Conservation (phyloP, 192 early-diverging fungal genomes). For the Jimgerdemannia lactiflua region DNA sequence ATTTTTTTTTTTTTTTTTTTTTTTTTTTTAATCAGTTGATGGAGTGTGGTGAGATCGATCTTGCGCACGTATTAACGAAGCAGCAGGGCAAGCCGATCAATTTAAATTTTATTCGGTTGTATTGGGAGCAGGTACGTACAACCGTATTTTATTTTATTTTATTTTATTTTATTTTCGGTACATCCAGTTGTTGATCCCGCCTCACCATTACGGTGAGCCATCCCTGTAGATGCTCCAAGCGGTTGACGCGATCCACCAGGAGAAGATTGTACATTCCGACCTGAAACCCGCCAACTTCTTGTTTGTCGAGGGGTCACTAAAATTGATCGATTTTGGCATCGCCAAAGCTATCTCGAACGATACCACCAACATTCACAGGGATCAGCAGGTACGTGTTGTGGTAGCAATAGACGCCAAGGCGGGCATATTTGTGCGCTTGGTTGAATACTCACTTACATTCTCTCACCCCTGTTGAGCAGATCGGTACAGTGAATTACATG, state of each 20-base stretch:
- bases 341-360: constrained; percentile 92
- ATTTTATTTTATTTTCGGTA: background rate
- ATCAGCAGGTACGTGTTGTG: constrained; percentile 57
- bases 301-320: constrained; percentile 78
- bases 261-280: constrained; percentile 90
- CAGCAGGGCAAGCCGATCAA: constrained; percentile 42
- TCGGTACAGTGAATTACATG: constrained; percentile 95
- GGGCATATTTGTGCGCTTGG: too few species aligned
- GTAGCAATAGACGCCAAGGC: too few species aligned
- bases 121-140: constrained; percentile 74
- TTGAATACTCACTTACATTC: background rate
- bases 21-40: constrained; percentile 45
- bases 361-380: constrained; percentile 91
- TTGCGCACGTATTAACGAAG: constrained; percentile 42
- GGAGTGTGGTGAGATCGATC: constrained; percentile 90
- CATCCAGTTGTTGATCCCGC: constrained; percentile 1
- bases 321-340: constrained; percentile 98
- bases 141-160: background rate
- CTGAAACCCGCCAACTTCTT: constrained; percentile 97
- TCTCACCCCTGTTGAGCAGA: background rate
- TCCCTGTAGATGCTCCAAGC: constrained; percentile 78
- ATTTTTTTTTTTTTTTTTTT: too few species aligned
- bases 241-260: constrained; percentile 82
- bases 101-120: constrained; percentile 73
- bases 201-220: too few species aligned